A percentile compares a stretch with the other conserved stretches of the same genome.
Conservation (phyloP, 768 basidiomycete genomes). For the Tulasnella sp. region DNA sequence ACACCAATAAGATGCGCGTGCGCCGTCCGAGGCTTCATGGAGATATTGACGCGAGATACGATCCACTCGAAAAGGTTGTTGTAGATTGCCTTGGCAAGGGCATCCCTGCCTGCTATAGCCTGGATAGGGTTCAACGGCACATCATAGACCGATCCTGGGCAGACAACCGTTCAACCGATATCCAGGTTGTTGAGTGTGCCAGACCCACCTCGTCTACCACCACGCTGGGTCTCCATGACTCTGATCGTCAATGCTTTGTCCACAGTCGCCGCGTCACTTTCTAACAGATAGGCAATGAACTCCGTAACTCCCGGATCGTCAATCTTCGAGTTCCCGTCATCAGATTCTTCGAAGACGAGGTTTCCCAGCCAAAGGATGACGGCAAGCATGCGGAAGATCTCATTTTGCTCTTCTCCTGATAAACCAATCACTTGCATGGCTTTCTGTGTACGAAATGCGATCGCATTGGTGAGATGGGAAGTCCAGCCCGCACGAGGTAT, state of each 20-base stretch:
- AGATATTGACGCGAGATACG: slow-evolving; percentile 89
- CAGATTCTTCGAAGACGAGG: slow-evolving; percentile 80
- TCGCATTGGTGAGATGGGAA: background rate
- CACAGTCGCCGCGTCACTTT: slow-evolving; percentile 69
- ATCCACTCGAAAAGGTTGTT: slow-evolving; percentile 99
- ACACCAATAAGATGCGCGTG: slow-evolving; percentile 87
- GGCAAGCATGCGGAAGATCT: slow-evolving; percentile 92
- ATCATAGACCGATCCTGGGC: slow-evolving; percentile 76
- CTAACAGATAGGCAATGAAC: slow-evolving; percentile 93
- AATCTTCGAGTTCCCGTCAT: slow-evolving; percentile 82
- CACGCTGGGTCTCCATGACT: slow-evolving; percentile 88
- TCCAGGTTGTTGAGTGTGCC: background rate
- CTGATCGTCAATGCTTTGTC: slow-evolving; percentile 83
- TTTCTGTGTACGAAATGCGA: slow-evolving; percentile 46
- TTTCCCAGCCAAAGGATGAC: slow-evolving; percentile 95
- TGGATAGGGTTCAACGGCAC: slow-evolving; percentile 93
- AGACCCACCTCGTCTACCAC: slow-evolving; percentile 70
- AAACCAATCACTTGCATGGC: slow-evolving; percentile 94
- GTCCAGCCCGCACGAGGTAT: background rate
- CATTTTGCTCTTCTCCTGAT: slow-evolving; percentile 74
- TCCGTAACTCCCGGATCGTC: slow-evolving; percentile 85
- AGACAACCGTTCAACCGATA: background rate
- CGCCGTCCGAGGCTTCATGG: slow-evolving; percentile 82
- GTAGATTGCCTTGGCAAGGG: slow-evolving; percentile 92
- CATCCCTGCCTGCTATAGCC: slow-evolving; percentile 82